A percentile compares a stretch with the other conserved stretches of the same genome.
Evolutionary conservation across 2,329 filamentous ascomycete genomes (phyloP).

Genomic region (Diaporthe destruens): DNA sequence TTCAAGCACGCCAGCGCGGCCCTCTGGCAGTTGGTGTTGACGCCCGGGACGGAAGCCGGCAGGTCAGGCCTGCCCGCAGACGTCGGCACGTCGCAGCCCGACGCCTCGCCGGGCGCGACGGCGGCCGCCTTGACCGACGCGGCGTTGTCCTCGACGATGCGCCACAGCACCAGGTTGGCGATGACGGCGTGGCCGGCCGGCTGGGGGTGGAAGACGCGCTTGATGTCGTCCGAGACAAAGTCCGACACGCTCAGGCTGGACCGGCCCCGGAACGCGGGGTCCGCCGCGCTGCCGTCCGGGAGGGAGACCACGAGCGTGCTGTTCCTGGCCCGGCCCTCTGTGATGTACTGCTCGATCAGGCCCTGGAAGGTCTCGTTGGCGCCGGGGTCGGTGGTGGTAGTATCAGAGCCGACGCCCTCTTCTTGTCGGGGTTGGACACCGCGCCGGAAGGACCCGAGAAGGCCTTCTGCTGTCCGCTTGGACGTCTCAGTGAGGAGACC

Average conservation of each 20-base stretch:
- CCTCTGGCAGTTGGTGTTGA: constrained; percentile 2
- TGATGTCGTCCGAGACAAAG: not conserved
- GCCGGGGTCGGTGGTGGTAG: not conserved
- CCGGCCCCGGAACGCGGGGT: constrained; percentile 12
- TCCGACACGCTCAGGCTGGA: constrained; percentile 6
- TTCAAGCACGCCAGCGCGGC: not conserved
- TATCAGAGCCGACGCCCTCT: not conserved
- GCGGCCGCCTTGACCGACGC: not conserved
- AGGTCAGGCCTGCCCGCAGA: not conserved
- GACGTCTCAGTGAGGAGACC: not conserved
- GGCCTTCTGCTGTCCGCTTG: constrained; percentile 1
- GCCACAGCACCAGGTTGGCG: constrained; percentile 23
- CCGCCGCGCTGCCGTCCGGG: constrained; percentile 19
- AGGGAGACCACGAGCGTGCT: constrained; percentile 12
- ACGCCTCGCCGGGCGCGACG: constrained; percentile 12
- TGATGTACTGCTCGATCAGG: constrained; percentile 3
- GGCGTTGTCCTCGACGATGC: constrained; percentile 15
- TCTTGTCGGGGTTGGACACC: not conserved
- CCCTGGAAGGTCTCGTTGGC: constrained; percentile 24
- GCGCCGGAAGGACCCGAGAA: not conserved
- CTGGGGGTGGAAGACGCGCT: constrained; percentile 25
- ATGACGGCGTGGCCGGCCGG: constrained; percentile 18
- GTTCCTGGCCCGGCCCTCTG: not conserved
- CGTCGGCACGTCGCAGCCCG: constrained; percentile 5
- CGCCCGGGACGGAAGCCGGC: not conserved